Evolutionary conservation across 2,329 filamentous ascomycete species (phyloP), one percentile per base, ranked within the genome.

Genomic region (Aureobasidium leucospermi): DNA sequence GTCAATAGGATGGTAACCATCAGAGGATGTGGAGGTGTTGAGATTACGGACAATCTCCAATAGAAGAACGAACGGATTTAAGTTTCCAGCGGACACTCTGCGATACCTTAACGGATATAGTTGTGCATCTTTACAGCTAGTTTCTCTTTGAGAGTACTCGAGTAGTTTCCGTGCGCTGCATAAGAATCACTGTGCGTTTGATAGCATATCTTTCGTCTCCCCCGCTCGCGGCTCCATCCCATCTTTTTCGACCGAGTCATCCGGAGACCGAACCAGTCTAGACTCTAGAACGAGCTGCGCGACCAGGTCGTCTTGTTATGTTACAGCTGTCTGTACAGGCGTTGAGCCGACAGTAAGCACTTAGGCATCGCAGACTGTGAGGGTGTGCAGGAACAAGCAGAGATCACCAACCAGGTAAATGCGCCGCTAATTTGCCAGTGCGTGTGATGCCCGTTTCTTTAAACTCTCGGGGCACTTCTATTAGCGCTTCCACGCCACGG

Each of bases 401-500:
- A 31, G 10, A 49, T 32, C 47, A 38, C 10, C 16, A 15, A 19
- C 46, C 13, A 48, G 31, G 16, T 38, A 36, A 13, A 36, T 28
- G 47, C 2, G 16, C 48, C 29, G 48, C 48, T 36, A 41, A 39
- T 51, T 16, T 51, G 11, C 48, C 8, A 51, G 34, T 29, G 34
- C 23, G 4, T 16, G 48, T 16, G 4, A 41, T 41, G 32, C 34
- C 47, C 47, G 19, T 51, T 23, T 51, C 32, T 51, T 36, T 38
- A 31, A 16, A 31, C 34, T 41, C 28, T 52, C 48, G 28, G 48
- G 7, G 23, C 48, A 39, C 23, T 34, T 36, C 29, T 32, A 49
- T 34, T 39, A 23, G 15, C 48, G 23, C 48, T 52, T 38, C 29
- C 52, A 57, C 52, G 52, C 52, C 52, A 57, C 52, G 52, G 23